A percentile compares a stretch with the other conserved stretches of the same genome.
Evolutionary conservation across 805 yeast genomes (phyloP).

Genomic region (Lipomyces sp.): DNA sequence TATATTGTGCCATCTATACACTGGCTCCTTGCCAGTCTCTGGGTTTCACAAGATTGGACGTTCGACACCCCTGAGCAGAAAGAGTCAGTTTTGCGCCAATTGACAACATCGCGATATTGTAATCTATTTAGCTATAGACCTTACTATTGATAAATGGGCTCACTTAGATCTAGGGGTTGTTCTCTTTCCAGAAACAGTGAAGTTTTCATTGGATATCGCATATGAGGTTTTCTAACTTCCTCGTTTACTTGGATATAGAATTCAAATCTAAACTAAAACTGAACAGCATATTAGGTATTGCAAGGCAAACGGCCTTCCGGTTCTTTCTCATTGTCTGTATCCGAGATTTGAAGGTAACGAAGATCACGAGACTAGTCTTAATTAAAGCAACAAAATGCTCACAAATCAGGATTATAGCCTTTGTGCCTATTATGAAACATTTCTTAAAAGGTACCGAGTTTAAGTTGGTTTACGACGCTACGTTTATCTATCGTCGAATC

Average conservation of each 20-base stretch:
- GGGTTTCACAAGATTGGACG: constrained; percentile 35
- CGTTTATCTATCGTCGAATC: constrained; percentile 51
- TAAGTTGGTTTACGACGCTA: constrained; percentile 57
- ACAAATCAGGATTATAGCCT: constrained; percentile 31
- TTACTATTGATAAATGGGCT: neutral
- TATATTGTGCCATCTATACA: constrained; percentile 23
- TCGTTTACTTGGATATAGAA: neutral
- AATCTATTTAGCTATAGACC: neutral
- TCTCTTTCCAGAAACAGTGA: constrained; percentile 74
- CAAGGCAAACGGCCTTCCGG: constrained; percentile 64
- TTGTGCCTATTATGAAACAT: constrained; percentile 40
- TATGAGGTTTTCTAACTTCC: constrained; percentile 48
- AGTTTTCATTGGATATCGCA: constrained; percentile 58
- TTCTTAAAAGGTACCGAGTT: constrained; percentile 40
- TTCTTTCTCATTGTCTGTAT: constrained; percentile 64
- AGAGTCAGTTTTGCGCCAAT: constrained; percentile 1
- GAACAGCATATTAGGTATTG: constrained; percentile 59
- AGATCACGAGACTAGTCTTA: neutral
- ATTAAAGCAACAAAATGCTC: neutral
- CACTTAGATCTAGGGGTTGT: constrained; percentile 62
- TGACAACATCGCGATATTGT: constrained; percentile 15
- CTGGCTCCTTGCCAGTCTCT: constrained; percentile 26
- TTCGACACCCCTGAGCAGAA: constrained; percentile 18
- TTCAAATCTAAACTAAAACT: constrained; percentile 5
- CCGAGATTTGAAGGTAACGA: constrained; percentile 62